These are phyloP conservation scores for Barnettozyma vustinii DNA, from an alignment of 805 yeast genomes.

Conservation along the genomic window DNA sequence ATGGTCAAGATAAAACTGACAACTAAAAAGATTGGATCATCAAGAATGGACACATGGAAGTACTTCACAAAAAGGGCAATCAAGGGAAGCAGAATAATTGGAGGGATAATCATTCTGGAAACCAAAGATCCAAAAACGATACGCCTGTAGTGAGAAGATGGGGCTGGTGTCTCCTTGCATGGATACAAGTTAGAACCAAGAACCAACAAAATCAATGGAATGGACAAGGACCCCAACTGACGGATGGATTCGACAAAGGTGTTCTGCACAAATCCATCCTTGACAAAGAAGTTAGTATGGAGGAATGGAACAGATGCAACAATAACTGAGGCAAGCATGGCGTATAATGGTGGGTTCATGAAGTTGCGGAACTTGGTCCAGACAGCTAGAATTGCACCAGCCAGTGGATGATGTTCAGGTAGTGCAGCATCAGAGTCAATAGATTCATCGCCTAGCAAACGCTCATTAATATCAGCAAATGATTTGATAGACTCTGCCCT, in stretches of 20 bases:
- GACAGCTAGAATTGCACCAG: not conserved
- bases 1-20: constrained; percentile 72
- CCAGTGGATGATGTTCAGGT: not conserved
- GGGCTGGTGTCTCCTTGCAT: constrained; percentile 59
- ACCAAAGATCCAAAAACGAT: constrained; percentile 64
- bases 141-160: constrained; percentile 54
- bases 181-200: constrained; percentile 78
- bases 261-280: constrained; percentile 56
- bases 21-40: constrained; percentile 75
- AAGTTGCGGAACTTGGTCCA: constrained; percentile 30
- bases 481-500: constrained; percentile 2
- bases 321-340: constrained; percentile 63
- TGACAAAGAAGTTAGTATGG: constrained; percentile 51
- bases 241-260: constrained; percentile 59
- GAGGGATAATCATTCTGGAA: constrained; percentile 76
- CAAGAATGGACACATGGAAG: constrained; percentile 60
- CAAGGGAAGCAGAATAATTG: constrained; percentile 59
- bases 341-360: constrained; percentile 82
- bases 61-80: constrained; percentile 61
- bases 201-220: constrained; percentile 70
- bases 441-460: constrained; percentile 4
- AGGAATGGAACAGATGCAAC: constrained; percentile 63
- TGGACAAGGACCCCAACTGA: constrained; percentile 69
- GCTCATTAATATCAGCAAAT: constrained; percentile 5
- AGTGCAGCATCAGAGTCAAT: not conserved